phyloP scores from a whole-genome alignment of 2,329 filamentous ascomycete species.

The Scleromitrula shiraiana region DNA sequence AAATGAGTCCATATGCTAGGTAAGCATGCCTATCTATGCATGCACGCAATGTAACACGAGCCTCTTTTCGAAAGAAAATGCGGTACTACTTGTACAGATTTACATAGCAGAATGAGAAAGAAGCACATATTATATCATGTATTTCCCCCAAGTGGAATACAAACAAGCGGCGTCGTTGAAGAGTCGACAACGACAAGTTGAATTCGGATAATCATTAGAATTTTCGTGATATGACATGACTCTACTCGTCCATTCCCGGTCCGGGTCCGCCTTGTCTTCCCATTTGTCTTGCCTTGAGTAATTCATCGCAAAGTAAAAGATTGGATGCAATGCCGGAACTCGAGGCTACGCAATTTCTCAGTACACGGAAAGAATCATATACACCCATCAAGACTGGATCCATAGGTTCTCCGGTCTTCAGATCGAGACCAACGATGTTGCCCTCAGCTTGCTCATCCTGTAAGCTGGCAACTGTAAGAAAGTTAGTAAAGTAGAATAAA shows the following conservation, averaged over 20 bases:
- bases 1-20: too few relatives aligned
- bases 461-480: conserved; percentile 62
- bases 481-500: conserved; percentile 15
- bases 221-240: conserved; percentile 3
- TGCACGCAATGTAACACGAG: not conserved
- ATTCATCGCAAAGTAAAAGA: conserved; percentile 88
- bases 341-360: conserved; percentile 89
- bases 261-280: conserved; percentile 54
- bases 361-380: conserved; percentile 90
- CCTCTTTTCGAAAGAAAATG: not conserved
- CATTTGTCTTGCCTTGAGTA: conserved; percentile 98
- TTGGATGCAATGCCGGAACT: conserved; percentile 94
- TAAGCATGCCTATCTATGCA: not conserved
- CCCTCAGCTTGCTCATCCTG: conserved; percentile 82
- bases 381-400: conserved; percentile 88
- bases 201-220: not conserved
- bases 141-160: not conserved
- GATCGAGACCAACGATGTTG: conserved; percentile 76
- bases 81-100: not conserved
- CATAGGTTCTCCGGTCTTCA: conserved; percentile 86
- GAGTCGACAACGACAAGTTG: too few relatives aligned
- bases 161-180: too few relatives aligned
- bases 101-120: not conserved
- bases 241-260: conserved; percentile 51
- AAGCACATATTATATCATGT: not conserved